Evolutionary conservation across 2,329 filamentous ascomycete species (phyloP).

Genomic region (Talaromyces sp.): DNA sequence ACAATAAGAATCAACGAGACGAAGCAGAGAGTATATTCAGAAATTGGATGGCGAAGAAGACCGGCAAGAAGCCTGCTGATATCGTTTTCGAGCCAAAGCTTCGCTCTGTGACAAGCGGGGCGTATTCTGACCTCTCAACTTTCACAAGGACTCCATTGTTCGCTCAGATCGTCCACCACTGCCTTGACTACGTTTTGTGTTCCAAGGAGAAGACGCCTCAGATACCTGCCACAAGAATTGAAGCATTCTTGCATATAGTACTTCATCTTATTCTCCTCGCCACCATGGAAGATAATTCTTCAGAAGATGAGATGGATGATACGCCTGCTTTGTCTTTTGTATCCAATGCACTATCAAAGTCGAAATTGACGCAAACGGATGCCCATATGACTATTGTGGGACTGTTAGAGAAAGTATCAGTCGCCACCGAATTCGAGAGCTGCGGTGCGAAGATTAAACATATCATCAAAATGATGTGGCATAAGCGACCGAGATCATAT

Average conservation of each 20-base stretch:
- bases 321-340: conserved; percentile 64
- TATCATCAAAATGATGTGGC: conserved; percentile 78
- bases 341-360: conserved; percentile 63
- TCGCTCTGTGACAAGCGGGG: conserved; percentile 68
- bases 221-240: conserved; percentile 77
- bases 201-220: conserved; percentile 65
- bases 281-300: conserved; percentile 72
- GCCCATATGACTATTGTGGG: conserved; percentile 49
- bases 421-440: conserved; percentile 71
- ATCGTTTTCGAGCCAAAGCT: conserved; percentile 90
- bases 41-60: conserved; percentile 80
- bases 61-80: conserved; percentile 73
- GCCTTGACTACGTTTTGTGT: conserved; percentile 74
- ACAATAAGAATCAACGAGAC: conserved; percentile 94
- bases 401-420: conserved; percentile 51
- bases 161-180: conserved; percentile 84
- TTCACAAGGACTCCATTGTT: conserved; percentile 86
- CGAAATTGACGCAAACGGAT: conserved; percentile 46
- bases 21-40: conserved; percentile 89
- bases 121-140: conserved; percentile 70
- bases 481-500: conserved; percentile 73
- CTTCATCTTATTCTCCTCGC: conserved; percentile 84
- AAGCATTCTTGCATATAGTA: conserved; percentile 87
- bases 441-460: conserved; percentile 81
- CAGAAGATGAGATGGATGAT: conserved; percentile 51